Percentiles rank a stretch among this genome's conserved stretches.
phyloP scores from a whole-genome alignment of 208 protist species.

The Acanthamoeba quina region DNA sequence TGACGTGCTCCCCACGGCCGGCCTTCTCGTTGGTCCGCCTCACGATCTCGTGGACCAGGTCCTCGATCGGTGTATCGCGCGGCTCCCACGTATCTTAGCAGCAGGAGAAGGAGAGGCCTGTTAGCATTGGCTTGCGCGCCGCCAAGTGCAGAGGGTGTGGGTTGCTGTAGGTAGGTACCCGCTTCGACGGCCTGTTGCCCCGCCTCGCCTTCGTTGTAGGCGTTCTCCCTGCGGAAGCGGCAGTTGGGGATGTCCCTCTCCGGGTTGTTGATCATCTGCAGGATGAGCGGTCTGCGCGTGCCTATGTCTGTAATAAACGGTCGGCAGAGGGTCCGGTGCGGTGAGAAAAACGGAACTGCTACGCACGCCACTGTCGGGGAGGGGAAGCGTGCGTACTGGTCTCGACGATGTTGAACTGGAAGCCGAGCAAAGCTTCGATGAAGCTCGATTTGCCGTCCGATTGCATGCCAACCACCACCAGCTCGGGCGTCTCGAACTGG shows the following conservation, averaged over 20 bases:
- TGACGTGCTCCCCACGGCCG: conserved; percentile 79
- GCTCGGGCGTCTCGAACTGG: conserved; percentile 83
- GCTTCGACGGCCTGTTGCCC: background rate
- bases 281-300: conserved; percentile 84
- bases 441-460: conserved; percentile 88
- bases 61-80: conserved; percentile 82
- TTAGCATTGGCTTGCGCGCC: background rate
- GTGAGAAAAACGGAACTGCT: background rate
- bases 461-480: conserved; percentile 89
- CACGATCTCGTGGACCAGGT: conserved; percentile 83
- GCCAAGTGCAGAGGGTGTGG: background rate
- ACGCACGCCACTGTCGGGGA: background rate
- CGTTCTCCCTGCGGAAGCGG: conserved; percentile 83
- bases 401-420: conserved; percentile 89
- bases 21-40: conserved; percentile 83
- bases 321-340: background rate
- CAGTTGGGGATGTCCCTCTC: conserved; percentile 77
- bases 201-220: conserved; percentile 27
- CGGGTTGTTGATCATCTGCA: conserved; percentile 88
- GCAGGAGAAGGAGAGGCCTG: background rate
- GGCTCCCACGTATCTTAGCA: conserved; percentile 76
- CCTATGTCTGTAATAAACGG: conserved; percentile 80
- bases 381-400: conserved; percentile 66
- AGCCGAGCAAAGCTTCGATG: conserved; percentile 87
- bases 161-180: background rate